Base-by-base conservation (phyloP, 225 moss, liverwort and hornwort species). In the Physcomitrium patens region DNA sequence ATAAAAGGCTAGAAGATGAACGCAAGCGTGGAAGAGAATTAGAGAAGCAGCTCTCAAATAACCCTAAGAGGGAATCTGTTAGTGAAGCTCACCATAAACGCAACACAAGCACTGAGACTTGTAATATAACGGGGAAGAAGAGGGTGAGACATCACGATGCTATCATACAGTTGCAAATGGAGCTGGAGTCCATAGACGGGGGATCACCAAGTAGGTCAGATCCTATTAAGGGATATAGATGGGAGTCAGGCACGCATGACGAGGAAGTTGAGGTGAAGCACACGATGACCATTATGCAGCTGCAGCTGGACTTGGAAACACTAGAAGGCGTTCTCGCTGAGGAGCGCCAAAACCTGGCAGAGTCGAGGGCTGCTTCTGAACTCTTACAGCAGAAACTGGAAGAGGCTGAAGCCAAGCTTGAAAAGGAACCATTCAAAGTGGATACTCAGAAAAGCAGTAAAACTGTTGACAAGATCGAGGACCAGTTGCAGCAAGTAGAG, bases 301-400 rank as follows among this genome's bases (percentile, higher is more conserved):
- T 96, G 42, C 96, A 94, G 75, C 81, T 94, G 18, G 86, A 91
- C 66, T 71, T 94, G 71, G 96, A 96, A 65, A 77, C 83, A 5
- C 46, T 88, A 31, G 92, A 96, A 73, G 73, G 70, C 0, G 73
- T 76, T 23, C 78, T 94, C 28, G 80, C 82, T 12, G 89, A 93
- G 45, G 91, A 91, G 63, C 84, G 68, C 37, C 70, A 76, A 59
- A 82, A 84, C 12, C 84, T 83, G 1, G 60, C 77, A 43, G 80
- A 69, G 54, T 74, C 73, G 24, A 84, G 81, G 79, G 62, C 78
- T 26, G 76, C 64, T 9, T 60, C 77, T 65, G 75, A 72, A 67
- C 59, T 58, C 0, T 78, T 96, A 37, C 67, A 60, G 17, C 64
- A 77, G 68, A 73, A 85, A 76, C 50, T 94, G 43, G 67, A 76